Conservation (phyloP, 331 rosid genomes). For the Arachis monticola region DNA sequence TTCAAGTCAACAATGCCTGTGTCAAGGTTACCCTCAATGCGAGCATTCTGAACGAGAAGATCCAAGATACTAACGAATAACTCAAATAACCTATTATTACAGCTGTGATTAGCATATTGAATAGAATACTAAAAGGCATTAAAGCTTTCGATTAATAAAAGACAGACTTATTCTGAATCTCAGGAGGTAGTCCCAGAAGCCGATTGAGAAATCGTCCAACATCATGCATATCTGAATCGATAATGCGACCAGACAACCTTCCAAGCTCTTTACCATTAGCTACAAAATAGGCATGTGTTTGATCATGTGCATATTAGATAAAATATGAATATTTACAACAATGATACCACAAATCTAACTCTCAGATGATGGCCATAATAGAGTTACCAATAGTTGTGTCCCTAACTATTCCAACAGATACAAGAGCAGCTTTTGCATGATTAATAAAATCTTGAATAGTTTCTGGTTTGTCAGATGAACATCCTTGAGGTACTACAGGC, state of each 20-base stretch:
- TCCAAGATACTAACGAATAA: constrained; percentile 91
- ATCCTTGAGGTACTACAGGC: constrained; percentile 96
- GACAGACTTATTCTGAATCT: constrained; percentile 85
- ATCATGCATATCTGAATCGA: constrained; percentile 98
- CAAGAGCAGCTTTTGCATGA: constrained; percentile 89
- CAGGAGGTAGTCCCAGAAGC: constrained; percentile 91
- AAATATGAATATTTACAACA: not conserved
- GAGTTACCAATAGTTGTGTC: constrained; percentile 68
- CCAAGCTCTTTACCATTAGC: constrained; percentile 80
- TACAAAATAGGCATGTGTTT: constrained; percentile 43
- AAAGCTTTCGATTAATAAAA: constrained; percentile 31
- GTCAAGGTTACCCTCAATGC: constrained; percentile 74
- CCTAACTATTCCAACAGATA: constrained; percentile 93
- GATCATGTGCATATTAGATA: constrained; percentile 12
- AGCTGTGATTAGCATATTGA: constrained; percentile 43
- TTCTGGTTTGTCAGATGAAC: constrained; percentile 75
- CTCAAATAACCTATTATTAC: constrained; percentile 76
- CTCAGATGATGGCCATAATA: constrained; percentile 6
- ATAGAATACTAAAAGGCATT: constrained; percentile 36
- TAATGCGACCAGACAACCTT: constrained; percentile 74
- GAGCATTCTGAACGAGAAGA: constrained; percentile 94
- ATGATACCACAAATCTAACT: constrained; percentile 14
- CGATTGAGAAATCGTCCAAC: constrained; percentile 98
- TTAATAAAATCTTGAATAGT: constrained; percentile 73
- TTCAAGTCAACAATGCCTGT: constrained; percentile 89